Evolutionary conservation across 192 early-diverging fungal genomes (phyloP).

Genomic region (Spinellus fusiger): DNA sequence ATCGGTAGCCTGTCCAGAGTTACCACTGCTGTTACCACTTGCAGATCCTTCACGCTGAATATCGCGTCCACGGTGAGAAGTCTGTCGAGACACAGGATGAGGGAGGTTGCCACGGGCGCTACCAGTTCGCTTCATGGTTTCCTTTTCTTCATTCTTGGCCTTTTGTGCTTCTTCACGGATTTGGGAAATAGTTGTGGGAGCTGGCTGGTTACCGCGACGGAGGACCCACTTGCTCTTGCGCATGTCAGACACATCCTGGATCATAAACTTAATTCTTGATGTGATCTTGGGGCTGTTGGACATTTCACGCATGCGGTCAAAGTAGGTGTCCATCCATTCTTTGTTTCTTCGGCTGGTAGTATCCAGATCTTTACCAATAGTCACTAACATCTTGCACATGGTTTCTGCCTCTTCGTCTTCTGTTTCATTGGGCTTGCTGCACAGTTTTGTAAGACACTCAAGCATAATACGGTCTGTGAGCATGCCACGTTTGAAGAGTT

Average conservation of each 20-base stretch:
- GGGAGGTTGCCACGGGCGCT: constrained; percentile 56
- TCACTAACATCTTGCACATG: constrained; percentile 86
- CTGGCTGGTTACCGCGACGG: constrained; percentile 49
- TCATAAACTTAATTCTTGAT: constrained; percentile 91
- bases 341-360: constrained; percentile 48
- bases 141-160: constrained; percentile 67
- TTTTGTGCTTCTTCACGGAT: constrained; percentile 69
- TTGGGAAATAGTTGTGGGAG: constrained; percentile 89
- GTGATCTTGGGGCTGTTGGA: constrained; percentile 58
- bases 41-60: constrained; percentile 29
- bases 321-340: constrained; percentile 77
- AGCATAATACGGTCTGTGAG: constrained; percentile 96
- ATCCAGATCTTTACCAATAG: constrained; percentile 82
- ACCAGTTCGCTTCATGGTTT: constrained; percentile 59
- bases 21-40: constrained; percentile 19
- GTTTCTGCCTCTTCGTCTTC: constrained; percentile 96
- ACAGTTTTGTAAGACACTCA: constrained; percentile 78
- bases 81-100: constrained; percentile 53
- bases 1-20: constrained; percentile 45
- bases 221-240: constrained; percentile 71
- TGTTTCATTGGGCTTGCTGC: constrained; percentile 63
- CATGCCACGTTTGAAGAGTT: constrained; percentile 87
- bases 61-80: constrained; percentile 47
- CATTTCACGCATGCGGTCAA: constrained; percentile 77
- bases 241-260: constrained; percentile 61